Percentiles rank a stretch among this genome's conserved stretches.
Evolutionary conservation across 2,329 filamentous ascomycete species (phyloP).

Genomic region (Amylocarpus encephaloides): DNA sequence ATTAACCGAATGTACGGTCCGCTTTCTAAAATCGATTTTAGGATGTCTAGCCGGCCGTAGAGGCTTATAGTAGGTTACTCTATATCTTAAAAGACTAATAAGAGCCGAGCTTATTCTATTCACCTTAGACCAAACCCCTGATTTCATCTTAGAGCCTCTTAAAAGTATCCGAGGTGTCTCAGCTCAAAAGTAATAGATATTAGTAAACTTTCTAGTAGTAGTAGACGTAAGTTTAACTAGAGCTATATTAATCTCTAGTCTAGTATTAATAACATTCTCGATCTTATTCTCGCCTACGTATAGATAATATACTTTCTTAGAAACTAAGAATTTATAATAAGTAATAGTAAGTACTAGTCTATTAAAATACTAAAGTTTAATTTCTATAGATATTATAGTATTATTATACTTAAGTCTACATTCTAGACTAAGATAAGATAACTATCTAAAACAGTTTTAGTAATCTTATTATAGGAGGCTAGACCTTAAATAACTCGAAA

Average conservation of each 20-base stretch:
- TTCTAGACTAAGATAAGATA: conserved; percentile 13
- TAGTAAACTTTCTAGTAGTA: conserved; percentile 13
- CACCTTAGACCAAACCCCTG: conserved; percentile 14
- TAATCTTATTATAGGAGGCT: too few species aligned
- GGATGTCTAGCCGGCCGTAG: conserved; percentile 12
- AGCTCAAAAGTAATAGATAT: conserved; percentile 14
- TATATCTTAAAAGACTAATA: conserved; percentile 11
- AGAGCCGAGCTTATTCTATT: conserved; percentile 17
- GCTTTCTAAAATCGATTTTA: conserved; percentile 11
- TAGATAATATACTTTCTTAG: conserved; percentile 14
- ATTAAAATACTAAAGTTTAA: too few species aligned
- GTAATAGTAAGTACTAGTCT: too few species aligned
- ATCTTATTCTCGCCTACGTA: conserved; percentile 13
- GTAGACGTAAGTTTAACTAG: conserved; percentile 16
- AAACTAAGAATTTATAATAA: conserved; percentile 11
- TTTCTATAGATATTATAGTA: conserved; percentile 15
- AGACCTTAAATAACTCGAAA: too few species aligned
- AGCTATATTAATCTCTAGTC: conserved; percentile 14
- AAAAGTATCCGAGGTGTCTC: conserved; percentile 12
- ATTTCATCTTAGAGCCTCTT: conserved; percentile 11
- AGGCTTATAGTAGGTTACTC: conserved; percentile 9
- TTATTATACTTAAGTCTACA: conserved; percentile 14
- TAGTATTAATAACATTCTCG: conserved; percentile 12
- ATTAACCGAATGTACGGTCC: conserved; percentile 10
- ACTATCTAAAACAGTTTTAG: conserved; percentile 12